phyloP scores from a whole-genome alignment of 2,329 filamentous ascomycete species.

The Shiraia sp. region DNA sequence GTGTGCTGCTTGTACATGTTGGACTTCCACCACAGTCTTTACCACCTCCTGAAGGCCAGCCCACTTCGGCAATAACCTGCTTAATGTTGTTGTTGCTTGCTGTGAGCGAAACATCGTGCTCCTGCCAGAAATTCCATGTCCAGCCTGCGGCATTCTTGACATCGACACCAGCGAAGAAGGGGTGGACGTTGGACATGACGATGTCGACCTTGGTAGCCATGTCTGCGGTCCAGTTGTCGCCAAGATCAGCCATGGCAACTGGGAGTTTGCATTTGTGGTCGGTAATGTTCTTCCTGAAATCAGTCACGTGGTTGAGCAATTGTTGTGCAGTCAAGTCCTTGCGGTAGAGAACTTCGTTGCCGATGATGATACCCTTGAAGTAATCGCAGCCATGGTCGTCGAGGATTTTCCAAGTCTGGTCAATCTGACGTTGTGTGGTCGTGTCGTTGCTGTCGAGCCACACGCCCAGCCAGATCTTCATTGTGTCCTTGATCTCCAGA shows the following conservation, averaged over 20 bases:
- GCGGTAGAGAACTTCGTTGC: slow-evolving; percentile 66
- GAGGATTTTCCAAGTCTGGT: slow-evolving; percentile 82
- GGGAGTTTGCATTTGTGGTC: slow-evolving; percentile 69
- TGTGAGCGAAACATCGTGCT: slow-evolving; percentile 68
- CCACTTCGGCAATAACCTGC: slow-evolving; percentile 87
- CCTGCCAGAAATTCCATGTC: slow-evolving; percentile 82
- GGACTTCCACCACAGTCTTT: slow-evolving; percentile 68
- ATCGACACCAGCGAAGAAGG: slow-evolving; percentile 84
- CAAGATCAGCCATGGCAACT: slow-evolving; percentile 85
- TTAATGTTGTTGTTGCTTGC: slow-evolving; percentile 52
- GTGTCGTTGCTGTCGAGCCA: slow-evolving; percentile 86
- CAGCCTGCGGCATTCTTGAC: slow-evolving; percentile 71
- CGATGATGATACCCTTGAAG: slow-evolving; percentile 65
- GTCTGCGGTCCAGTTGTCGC: slow-evolving; percentile 77
- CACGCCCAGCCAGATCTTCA: slow-evolving; percentile 93
- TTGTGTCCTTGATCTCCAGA: slow-evolving; percentile 67
- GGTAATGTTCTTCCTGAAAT: slow-evolving; percentile 71
- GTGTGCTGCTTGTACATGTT: slow-evolving; percentile 62
- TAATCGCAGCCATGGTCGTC: slow-evolving; percentile 59
- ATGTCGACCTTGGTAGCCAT: slow-evolving; percentile 76
- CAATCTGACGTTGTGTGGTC: slow-evolving; percentile 80
- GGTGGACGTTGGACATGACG: slow-evolving; percentile 96
- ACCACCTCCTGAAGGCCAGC: slow-evolving; percentile 85
- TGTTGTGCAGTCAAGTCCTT: slow-evolving; percentile 67
- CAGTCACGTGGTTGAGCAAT: slow-evolving; percentile 66